A percentile compares a stretch with the other conserved stretches of the same genome.
phyloP scores from a whole-genome alignment of 2,329 filamentous ascomycete species.

The Cladosporium phlei region DNA sequence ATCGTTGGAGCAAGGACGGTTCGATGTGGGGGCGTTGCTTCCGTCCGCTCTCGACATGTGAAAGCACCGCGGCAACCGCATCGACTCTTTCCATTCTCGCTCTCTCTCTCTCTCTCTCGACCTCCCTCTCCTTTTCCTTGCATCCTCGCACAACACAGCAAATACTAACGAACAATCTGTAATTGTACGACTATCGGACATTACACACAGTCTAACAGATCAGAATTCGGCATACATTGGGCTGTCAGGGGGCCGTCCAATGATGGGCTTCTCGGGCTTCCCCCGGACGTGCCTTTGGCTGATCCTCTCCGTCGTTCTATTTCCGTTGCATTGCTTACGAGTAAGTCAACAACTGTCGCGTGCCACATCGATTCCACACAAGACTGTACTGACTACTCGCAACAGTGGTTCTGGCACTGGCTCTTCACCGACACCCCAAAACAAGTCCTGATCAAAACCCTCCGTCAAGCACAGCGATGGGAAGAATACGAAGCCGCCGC shows the following conservation, averaged over 20 bases:
- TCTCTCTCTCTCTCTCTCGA: no score
- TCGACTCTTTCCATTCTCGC: no score
- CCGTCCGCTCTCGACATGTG: no score
- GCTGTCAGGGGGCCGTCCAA: neutral
- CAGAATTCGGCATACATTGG: neutral
- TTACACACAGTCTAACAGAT: no score
- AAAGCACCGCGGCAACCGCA: no score
- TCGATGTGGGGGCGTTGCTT: no score
- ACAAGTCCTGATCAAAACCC: slow-evolving; percentile 18
- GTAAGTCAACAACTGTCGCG: neutral
- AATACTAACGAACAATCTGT: no score
- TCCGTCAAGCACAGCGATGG: slow-evolving; percentile 40
- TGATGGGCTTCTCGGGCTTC: slow-evolving; percentile 11
- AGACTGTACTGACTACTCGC: neutral
- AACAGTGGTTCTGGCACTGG: slow-evolving; percentile 12
- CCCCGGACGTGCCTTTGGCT: slow-evolving; percentile 1
- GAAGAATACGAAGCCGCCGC: slow-evolving; percentile 88
- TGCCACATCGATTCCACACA: neutral
- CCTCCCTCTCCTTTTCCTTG: no score
- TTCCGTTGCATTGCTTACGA: no score
- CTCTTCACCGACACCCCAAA: slow-evolving; percentile 9
- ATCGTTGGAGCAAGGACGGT: no score
- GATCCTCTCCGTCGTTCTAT: neutral
- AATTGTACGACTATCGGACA: no score
- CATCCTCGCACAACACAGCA: no score